Evolutionary conservation across 805 yeast genomes (phyloP), one percentile per base, ranked within the genome.

Genomic region (Saccharomycopsis microspora): DNA sequence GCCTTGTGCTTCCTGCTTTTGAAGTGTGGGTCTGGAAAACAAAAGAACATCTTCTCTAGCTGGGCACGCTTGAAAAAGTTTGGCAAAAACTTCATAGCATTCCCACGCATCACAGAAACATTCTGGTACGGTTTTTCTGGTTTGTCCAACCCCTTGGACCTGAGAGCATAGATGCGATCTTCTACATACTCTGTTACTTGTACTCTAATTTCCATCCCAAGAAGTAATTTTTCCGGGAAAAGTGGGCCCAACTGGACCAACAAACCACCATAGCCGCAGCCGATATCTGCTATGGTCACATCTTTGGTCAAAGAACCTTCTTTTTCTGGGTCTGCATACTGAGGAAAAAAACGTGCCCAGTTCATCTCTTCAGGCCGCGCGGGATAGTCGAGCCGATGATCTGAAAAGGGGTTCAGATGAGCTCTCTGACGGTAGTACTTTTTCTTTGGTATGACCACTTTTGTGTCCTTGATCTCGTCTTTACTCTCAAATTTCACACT

Each of bases 21-120:
- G 72, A 93, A 93, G 64, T 93, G 98, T 5, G 98, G 98, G 65
- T 93, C 98, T n/a, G 98, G 98, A 75, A 93, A 93, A 64, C 98
- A 93, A 69, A 93, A 93, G 68, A 93, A 93, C 76, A 93, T 85
- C 70, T 90, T 93, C 34, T 82, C 77, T 45, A 89, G 68, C 62
- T 88, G 97, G 5, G 80, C 79, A 63, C 82, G 82, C 49, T 72
- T 69, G 67, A 93, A 93, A 64, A 93, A 93, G 63, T 93, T 93
- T 28, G 98, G 97, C 53, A 88, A 67, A 60, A 93, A 93, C 65
- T 93, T 93, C 98, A 93, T 93, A 35, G 97, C 93, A 61, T 93
- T 93, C 19, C 94, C 97, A 62, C 98, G 75, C 46, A 93, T 67
- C 3, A 93, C 97, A 31, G 86, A 80, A 39, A 90, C 83, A 64